Evolutionary conservation across 345 rosid genomes (phyloP), one percentile per base, ranked within the genome.

Genomic region (Populus alba): DNA sequence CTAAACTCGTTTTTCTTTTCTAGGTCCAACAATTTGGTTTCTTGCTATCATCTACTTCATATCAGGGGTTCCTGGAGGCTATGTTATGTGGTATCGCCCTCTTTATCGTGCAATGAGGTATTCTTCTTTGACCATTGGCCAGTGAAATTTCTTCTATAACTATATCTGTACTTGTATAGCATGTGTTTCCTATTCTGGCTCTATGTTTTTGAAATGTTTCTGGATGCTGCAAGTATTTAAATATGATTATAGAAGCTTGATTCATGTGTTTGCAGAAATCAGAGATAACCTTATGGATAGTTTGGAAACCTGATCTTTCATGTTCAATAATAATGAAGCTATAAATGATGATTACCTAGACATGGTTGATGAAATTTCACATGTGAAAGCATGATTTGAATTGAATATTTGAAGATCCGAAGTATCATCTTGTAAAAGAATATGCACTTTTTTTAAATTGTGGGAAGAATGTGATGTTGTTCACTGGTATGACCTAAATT

Each of bases 91-190:
- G 99, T 97, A 97, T 82, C 92, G 94, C 73, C 99, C 99, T 71
- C 90, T 97, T 57, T 97, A 97, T 81, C 90, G 94, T 79, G 99
- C 99, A 78, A 90, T 91, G 87, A 94, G 99, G 99, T 97, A 92
- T 33, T 74, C 25, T 38, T 71, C 59, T 69, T 53, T 27, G 45
- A 22, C 66, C 55, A 45, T 70, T 63, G 47, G 63, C 71, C 33
- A 11, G 29, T 66, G 63, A 11, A 31, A 7, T 43, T 47, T 31
- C 29, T 35, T 41, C 68, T 51, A 9, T 57, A 53, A 45, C 57
- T 41, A 20, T 61, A 41, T 69, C 15, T 25, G 3, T 27, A 33
- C 47, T 53, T 29, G 1, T 27, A 22, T 72, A 1, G 20, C 18
- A 53, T 25, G 8, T 49, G 22, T 39, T 39, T 63, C 31, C 33